phyloP scores from a whole-genome alignment of 106 monocot genomes.

The Apostasia shenzhenica region DNA sequence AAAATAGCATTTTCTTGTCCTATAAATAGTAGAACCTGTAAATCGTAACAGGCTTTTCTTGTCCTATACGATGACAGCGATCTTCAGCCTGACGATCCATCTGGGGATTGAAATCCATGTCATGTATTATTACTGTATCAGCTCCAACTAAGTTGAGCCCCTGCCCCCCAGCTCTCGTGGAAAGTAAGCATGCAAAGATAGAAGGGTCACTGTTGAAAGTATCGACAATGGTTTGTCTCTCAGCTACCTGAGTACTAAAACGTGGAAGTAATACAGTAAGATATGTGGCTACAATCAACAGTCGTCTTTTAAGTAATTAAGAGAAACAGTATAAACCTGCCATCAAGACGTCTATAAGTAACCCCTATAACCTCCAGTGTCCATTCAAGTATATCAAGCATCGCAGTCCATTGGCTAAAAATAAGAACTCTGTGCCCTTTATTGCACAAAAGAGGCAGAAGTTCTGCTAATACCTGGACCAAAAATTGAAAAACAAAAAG shows the following conservation, averaged over 20 bases:
- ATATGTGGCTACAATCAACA: conserved; percentile 1
- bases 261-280: conserved; percentile 5
- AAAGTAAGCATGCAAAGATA: conserved; percentile 94
- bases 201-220: conserved; percentile 87
- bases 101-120: conserved; percentile 99
- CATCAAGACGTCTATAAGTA: conserved; percentile 86
- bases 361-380: conserved; percentile 84
- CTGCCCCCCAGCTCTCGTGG: conserved; percentile 96
- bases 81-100: conserved; percentile 98
- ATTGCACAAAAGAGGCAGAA: conserved; percentile 54
- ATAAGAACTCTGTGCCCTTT: conserved; percentile 84
- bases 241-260: conserved; percentile 78
- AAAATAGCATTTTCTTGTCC: conserved; percentile 44
- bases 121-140: conserved; percentile 98
- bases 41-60: conserved; percentile 82
- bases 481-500: conserved; percentile 13
- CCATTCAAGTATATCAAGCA: conserved; percentile 99
- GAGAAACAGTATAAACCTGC: conserved; percentile 37
- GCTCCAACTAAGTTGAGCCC: conserved; percentile 97
- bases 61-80: conserved; percentile 94
- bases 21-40: conserved; percentile 57
- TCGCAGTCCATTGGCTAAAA: conserved; percentile 97
- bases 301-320: background rate
- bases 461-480: conserved; percentile 70
- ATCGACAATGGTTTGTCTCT: conserved; percentile 91